Evolutionary conservation across 495 filamentous ascomycete species (phyloP).

Genomic region (Penicillium roqueforti): DNA sequence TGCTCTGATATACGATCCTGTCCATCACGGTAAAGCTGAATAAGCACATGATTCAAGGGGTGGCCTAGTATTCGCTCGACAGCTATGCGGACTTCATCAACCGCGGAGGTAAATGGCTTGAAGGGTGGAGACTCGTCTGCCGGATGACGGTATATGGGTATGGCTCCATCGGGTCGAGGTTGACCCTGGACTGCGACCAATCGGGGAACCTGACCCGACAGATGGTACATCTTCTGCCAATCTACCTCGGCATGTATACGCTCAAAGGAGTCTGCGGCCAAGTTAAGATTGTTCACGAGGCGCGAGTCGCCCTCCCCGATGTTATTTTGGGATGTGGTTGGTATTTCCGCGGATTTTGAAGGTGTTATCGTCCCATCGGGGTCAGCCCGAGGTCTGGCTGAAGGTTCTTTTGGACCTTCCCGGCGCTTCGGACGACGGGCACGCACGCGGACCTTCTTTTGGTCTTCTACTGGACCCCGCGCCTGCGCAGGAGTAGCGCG

Average conservation of each 20-base stretch:
- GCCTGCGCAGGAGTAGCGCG: slow-evolving; percentile 6
- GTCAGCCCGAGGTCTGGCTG: slow-evolving; percentile 5
- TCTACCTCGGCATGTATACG: slow-evolving; percentile 67
- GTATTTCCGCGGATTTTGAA: background rate
- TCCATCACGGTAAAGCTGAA: slow-evolving; percentile 87
- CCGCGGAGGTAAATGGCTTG: slow-evolving; percentile 65
- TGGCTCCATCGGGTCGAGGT: slow-evolving; percentile 64
- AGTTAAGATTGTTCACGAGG: slow-evolving; percentile 63
- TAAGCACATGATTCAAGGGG: slow-evolving; percentile 84
- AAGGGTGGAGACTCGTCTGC: slow-evolving; percentile 84
- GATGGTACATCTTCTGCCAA: slow-evolving; percentile 92
- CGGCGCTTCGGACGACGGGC: slow-evolving; percentile 33
- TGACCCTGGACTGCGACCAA: slow-evolving; percentile 89
- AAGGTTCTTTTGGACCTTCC: slow-evolving; percentile 25
- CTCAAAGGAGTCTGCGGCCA: slow-evolving; percentile 62
- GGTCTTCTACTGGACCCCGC: slow-evolving; percentile 7
- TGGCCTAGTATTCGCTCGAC: slow-evolving; percentile 72
- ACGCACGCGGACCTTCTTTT: slow-evolving; percentile 27
- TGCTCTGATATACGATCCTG: slow-evolving; percentile 97
- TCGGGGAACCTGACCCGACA: slow-evolving; percentile 86
- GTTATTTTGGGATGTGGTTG: slow-evolving; percentile 35
- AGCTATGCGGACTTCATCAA: slow-evolving; percentile 60
- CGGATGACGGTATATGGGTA: slow-evolving; percentile 91
- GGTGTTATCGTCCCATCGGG: background rate
- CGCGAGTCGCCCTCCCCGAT: slow-evolving; percentile 78